Evolutionary conservation across 2,329 filamentous ascomycete species (phyloP).

Genomic region (Emergomyces pasteurianus): DNA sequence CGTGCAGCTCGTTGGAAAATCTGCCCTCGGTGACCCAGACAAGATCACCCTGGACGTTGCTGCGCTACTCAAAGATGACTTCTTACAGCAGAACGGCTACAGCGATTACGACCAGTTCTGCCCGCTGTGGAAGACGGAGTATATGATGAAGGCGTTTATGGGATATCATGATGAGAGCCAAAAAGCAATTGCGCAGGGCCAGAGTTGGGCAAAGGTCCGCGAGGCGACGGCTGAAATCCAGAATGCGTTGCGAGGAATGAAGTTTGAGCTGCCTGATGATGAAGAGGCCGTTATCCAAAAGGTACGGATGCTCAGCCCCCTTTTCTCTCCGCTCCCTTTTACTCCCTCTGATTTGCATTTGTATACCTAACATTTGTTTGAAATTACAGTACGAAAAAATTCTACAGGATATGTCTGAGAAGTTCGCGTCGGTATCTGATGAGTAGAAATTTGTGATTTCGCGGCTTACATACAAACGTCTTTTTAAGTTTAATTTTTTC

Average conservation of each 20-base stretch:
- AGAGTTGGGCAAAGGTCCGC: slow-evolving; percentile 84
- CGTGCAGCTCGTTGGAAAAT: slow-evolving; percentile 96
- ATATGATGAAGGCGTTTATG: slow-evolving; percentile 99
- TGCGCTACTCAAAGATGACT: slow-evolving; percentile 90
- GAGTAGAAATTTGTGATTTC: slow-evolving; percentile 50
- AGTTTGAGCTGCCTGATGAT: slow-evolving; percentile 87
- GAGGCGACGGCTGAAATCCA: slow-evolving; percentile 84
- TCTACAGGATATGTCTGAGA: slow-evolving; percentile 85
- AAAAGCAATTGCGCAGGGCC: slow-evolving; percentile 84
- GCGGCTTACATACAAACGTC: neutral
- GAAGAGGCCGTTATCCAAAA: slow-evolving; percentile 73
- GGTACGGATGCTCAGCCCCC: slow-evolving; percentile 38
- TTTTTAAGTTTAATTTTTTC: neutral
- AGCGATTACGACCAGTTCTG: slow-evolving; percentile 99
- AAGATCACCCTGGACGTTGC: slow-evolving; percentile 97
- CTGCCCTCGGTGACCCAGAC: slow-evolving; percentile 86
- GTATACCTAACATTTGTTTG: neutral
- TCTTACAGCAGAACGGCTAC: slow-evolving; percentile 98
- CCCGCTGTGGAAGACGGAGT: slow-evolving; percentile 98
- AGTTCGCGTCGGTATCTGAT: slow-evolving; percentile 91
- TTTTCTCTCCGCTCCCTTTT: neutral
- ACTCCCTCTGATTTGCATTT: neutral
- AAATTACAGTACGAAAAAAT: slow-evolving; percentile 64
- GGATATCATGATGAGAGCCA: slow-evolving; percentile 95
- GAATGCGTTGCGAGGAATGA: slow-evolving; percentile 74